Conservation (phyloP, 768 basidiomycete genomes). For the Leucosporidium scottii region DNA sequence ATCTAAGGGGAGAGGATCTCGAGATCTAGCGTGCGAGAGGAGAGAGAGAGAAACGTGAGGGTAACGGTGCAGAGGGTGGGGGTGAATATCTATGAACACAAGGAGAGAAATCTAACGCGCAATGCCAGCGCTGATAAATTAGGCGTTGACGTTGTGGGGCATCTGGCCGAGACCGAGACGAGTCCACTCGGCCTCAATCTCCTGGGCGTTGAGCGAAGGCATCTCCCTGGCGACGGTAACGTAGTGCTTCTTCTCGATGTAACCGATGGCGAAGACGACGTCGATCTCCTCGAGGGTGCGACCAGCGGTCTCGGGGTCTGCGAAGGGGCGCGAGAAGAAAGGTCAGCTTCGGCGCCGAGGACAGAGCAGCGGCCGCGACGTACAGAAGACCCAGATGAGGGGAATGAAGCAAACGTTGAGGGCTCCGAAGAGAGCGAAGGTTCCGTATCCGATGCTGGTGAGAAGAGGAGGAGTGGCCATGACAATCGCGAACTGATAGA, state of each 20-base stretch:
- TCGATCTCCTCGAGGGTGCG: conserved; percentile 42
- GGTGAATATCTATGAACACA: too few species aligned
- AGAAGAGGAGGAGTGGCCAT: conserved; percentile 37
- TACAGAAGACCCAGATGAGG: conserved; percentile 10
- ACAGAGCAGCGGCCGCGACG: conserved; percentile 12
- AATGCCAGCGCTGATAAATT: too few species aligned
- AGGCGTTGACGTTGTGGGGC: too few species aligned
- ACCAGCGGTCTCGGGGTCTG: conserved; percentile 21
- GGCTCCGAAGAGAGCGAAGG: conserved; percentile 18
- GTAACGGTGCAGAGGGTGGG: too few species aligned
- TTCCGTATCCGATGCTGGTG: background rate
- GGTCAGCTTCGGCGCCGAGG: background rate
- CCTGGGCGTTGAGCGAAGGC: conserved; percentile 1
- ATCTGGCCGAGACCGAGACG: conserved; percentile 11
- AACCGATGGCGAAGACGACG: conserved; percentile 43
- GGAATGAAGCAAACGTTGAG: conserved; percentile 20
- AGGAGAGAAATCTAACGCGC: too few species aligned
- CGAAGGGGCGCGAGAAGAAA: conserved; percentile 9
- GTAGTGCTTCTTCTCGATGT: conserved; percentile 27
- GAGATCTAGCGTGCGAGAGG: too few species aligned
- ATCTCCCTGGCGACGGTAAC: conserved; percentile 20
- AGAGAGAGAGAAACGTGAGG: too few species aligned
- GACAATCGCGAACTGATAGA: conserved; percentile 34
- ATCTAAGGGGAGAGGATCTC: too few species aligned
- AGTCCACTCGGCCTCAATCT: conserved; percentile 20